Conservation (phyloP, 495 filamentous ascomycete genomes). For the Trypethelium eluteriae region DNA sequence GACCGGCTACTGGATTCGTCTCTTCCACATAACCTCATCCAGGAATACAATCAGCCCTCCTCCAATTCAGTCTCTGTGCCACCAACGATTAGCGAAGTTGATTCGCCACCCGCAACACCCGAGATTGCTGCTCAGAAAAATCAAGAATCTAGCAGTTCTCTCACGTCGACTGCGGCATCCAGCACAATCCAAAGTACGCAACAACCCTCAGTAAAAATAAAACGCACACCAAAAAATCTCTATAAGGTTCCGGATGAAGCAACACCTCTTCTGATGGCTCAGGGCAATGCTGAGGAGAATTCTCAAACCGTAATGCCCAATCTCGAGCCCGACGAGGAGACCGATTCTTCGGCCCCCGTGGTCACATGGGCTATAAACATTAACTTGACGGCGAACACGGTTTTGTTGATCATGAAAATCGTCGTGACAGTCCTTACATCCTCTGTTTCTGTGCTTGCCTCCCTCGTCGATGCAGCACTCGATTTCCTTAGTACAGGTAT, state of each 20-base stretch:
- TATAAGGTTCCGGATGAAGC: slow-evolving; percentile 68
- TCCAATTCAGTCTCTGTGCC: slow-evolving; percentile 20
- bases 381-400: slow-evolving; percentile 75
- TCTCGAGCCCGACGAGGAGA: slow-evolving; percentile 45
- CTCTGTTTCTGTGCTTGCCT: slow-evolving; percentile 81
- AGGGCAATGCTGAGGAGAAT: slow-evolving; percentile 32
- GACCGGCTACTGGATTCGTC: slow-evolving; percentile 86
- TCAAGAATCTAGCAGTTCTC: neutral
- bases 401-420: slow-evolving; percentile 73
- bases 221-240: slow-evolving; percentile 71
- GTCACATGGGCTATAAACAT: slow-evolving; percentile 76
- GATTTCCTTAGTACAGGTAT: slow-evolving; percentile 85
- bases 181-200: neutral
- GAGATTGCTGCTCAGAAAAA: slow-evolving; percentile 16
- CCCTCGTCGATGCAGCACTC: slow-evolving; percentile 77
- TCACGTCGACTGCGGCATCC: neutral
- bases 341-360: slow-evolving; percentile 57
- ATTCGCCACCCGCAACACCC: slow-evolving; percentile 11
- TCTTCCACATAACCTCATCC: slow-evolving; percentile 73
- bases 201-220: slow-evolving; percentile 44
- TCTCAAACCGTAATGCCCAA: slow-evolving; percentile 29
- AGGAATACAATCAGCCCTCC: slow-evolving; percentile 67
- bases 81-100: slow-evolving; percentile 24
- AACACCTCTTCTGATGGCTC: slow-evolving; percentile 46
- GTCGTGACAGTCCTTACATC: slow-evolving; percentile 68